Conservation (phyloP, 768 basidiomycete genomes). For the Astraeus odoratus region DNA sequence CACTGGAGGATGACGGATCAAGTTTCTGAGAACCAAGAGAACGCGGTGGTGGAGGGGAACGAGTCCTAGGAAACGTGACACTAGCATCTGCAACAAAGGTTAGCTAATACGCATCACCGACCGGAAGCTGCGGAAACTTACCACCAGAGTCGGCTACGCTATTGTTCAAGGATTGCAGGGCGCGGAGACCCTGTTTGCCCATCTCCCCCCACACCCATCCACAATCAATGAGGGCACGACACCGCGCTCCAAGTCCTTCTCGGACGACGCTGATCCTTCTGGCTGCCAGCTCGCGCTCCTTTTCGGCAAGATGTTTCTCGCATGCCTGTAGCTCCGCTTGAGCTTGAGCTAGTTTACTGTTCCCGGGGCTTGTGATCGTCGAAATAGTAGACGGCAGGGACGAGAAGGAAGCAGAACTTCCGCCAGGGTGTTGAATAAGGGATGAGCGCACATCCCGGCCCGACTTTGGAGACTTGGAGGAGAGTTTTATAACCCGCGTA, state of each 20-base stretch:
- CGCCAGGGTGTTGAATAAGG: constrained; percentile 9
- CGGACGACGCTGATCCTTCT: constrained; percentile 46
- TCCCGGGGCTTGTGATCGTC: too few species aligned
- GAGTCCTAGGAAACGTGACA: constrained; percentile 2
- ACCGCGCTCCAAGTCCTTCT: constrained; percentile 56
- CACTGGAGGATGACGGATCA: too few species aligned
- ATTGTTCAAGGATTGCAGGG: constrained; percentile 9
- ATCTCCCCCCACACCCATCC: constrained; percentile 61
- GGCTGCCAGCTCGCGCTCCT: constrained; percentile 57
- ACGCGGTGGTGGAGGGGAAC: constrained; percentile 2
- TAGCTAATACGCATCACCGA: too few species aligned
- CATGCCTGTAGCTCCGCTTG: constrained; percentile 80
- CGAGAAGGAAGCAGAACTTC: constrained; percentile 39
- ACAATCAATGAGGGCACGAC: constrained; percentile 63
- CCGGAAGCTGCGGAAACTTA: neutral
- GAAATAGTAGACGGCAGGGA: constrained; percentile 34
- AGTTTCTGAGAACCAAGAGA: constrained; percentile 3
- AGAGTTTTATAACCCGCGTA: constrained; percentile 72
- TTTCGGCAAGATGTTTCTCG: constrained; percentile 61
- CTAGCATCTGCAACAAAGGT: neutral
- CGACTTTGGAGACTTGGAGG: constrained; percentile 48
- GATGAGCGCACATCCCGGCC: constrained; percentile 34
- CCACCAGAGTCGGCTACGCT: neutral
- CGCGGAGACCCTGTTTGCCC: too few species aligned
- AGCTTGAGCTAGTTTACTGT: constrained; percentile 62